A percentile compares a stretch with the other conserved stretches of the same genome.
Evolutionary conservation across 1,139 yeast species (phyloP).

Genomic region (Saccharomyces hybrid): DNA sequence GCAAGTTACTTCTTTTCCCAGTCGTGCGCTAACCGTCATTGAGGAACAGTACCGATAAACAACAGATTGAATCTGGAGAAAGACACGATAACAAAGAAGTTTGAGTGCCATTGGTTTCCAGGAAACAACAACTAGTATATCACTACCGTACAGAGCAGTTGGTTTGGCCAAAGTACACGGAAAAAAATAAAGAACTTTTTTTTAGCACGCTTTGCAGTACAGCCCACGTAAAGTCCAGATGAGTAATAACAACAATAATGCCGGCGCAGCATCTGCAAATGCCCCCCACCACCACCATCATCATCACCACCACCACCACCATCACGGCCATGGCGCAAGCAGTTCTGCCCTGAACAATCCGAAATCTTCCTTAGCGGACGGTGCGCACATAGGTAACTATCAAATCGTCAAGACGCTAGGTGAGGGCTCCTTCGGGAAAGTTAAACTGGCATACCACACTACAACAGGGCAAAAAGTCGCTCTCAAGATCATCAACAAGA

Average conservation of each 20-base stretch:
- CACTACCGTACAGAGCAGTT: neutral
- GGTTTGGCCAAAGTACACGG: neutral
- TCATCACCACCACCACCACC: conserved; percentile 25
- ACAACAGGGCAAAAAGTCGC: conserved; percentile 91
- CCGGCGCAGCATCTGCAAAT: neutral
- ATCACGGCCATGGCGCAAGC: conserved; percentile 10
- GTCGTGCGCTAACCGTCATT: neutral
- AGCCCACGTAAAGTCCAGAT: neutral
- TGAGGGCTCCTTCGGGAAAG: conserved; percentile 95
- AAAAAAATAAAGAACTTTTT: neutral
- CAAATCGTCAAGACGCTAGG: conserved; percentile 91
- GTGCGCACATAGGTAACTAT: conserved; percentile 75
- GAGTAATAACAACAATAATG: neutral
- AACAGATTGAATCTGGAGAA: neutral
- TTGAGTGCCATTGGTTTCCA: neutral
- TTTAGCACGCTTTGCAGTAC: neutral
- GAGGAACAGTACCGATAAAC: neutral
- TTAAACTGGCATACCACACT: conserved; percentile 84
- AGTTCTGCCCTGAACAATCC: conserved; percentile 3
- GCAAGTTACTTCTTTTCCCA: neutral
- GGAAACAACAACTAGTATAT: neutral
- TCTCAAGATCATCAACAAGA: conserved; percentile 82
- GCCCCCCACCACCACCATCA: conserved; percentile 11
- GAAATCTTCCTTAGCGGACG: conserved; percentile 24
- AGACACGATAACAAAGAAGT: neutral